phyloP scores from a whole-genome alignment of 768 basidiomycete genomes.

The Cyathus striatus region DNA sequence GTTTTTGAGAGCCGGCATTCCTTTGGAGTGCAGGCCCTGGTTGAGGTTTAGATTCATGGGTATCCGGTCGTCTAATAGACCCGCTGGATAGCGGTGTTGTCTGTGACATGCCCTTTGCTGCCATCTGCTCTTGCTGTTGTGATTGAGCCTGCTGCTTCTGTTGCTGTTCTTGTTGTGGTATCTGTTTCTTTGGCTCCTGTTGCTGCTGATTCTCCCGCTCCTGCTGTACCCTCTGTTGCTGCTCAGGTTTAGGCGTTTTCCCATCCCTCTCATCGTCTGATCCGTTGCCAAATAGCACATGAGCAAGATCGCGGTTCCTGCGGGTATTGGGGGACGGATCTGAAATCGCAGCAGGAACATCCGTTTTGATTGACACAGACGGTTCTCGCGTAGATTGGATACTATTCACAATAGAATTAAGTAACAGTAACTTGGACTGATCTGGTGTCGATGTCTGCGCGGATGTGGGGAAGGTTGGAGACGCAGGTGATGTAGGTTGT shows the following conservation, averaged over 20 bases:
- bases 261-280: conserved; percentile 23
- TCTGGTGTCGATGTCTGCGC: conserved; percentile 32
- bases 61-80: no score
- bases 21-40: no score
- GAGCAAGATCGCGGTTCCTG: conserved; percentile 70
- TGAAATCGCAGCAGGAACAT: conserved; percentile 17
- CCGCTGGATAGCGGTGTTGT: no score
- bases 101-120: no score
- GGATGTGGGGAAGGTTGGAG: conserved; percentile 26
- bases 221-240: no score
- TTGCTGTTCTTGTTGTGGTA: no score
- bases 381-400: conserved; percentile 31
- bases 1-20: no score
- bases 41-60: no score
- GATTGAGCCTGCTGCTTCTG: no score
- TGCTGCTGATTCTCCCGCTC: no score
- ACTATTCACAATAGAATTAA: conserved; percentile 58
- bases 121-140: no score
- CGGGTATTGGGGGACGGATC: conserved; percentile 48
- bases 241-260: conserved; percentile 11
- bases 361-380: conserved; percentile 13
- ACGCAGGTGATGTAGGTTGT: conserved; percentile 29
- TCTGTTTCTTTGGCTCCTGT: no score
- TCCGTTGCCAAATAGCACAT: conserved; percentile 63
- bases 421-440: conserved; percentile 55